These are phyloP conservation scores for Trichoderma asperelloides DNA, from an alignment of 495 filamentous ascomycete species.

Conservation along the genomic window DNA sequence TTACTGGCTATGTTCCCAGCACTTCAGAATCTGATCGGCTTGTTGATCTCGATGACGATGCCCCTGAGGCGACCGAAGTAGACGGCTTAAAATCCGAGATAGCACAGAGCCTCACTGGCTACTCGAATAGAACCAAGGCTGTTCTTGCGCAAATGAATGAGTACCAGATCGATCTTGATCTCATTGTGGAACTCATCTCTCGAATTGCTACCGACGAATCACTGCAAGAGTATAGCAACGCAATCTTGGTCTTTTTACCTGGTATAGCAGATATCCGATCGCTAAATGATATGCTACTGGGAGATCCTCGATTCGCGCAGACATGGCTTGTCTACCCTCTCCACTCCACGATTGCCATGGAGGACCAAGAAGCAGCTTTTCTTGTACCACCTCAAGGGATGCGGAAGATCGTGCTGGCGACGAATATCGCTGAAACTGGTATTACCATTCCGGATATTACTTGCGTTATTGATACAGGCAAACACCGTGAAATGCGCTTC, in stretches of 20 bases:
- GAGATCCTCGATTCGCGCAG: conserved; percentile 57
- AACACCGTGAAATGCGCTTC: conserved; percentile 93
- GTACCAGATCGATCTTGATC: conserved; percentile 74
- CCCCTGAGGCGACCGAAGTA: conserved; percentile 40
- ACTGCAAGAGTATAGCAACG: conserved; percentile 68
- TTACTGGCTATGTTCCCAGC: conserved; percentile 56
- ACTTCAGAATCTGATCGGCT: conserved; percentile 24
- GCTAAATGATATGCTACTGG: conserved; percentile 70
- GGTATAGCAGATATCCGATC: conserved; percentile 89
- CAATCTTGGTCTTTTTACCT: conserved; percentile 88
- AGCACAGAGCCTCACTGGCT: conserved; percentile 51
- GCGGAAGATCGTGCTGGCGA: conserved; percentile 88
- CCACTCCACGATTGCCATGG: conserved; percentile 91
- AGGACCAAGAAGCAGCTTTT: conserved; percentile 91
- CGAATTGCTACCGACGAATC: conserved; percentile 58
- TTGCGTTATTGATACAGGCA: conserved; percentile 88
- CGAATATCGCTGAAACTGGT: conserved; percentile 95
- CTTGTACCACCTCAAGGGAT: conserved; percentile 68
- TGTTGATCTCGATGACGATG: conserved; percentile 44
- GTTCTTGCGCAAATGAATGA: conserved; percentile 72
- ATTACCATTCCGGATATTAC: conserved; percentile 97
- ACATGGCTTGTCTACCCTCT: conserved; percentile 76
- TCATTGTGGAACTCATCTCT: conserved; percentile 66
- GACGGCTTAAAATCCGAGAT: conserved; percentile 37
- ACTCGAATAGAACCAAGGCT: conserved; percentile 63